Evolutionary conservation across 768 basidiomycete species (phyloP), one percentile per base, ranked within the genome.

Genomic region (Leccinum disarticulatum): DNA sequence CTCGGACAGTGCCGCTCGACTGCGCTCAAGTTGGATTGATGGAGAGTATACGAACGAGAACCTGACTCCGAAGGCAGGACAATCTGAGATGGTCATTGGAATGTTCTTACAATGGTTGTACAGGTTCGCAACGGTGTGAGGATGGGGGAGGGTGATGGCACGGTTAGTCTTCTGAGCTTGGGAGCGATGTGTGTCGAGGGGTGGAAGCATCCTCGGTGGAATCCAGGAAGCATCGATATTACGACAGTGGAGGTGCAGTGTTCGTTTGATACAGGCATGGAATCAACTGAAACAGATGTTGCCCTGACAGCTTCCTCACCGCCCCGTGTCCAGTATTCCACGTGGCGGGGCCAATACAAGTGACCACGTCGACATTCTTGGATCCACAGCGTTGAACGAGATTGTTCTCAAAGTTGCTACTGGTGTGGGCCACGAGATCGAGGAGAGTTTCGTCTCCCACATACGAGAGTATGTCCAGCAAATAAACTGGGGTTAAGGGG

Each of bases 111-210:
- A 28, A 19, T 35, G 17, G 14, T 6, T 17, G 7, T 53, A 4
- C 54, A 87, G 87, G 76, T 92, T 52, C 77, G 81, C 55, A 93
- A 91, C 62, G 95, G 95, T 11, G 92, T 98, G 55, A 91, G 90
- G 64, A 86, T 95, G 74, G 93, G 93, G 43, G 94, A 97, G 77
- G 96, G 95, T 8, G 97, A 98, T 71, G 96, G 97, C 13, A 98
- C 97, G 2, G 94, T 95, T 25, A 86, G 86, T 65, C 75, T 94
- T 46, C 68, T 95, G 35, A 92, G 90, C 64, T 79, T 95, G 55
- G 96, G 95, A 15, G 86, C 91, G n/a, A 97, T 98, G 94, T 98
- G 96, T 67, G 87, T 90, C 11, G 93, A 94, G 69, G 96, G 95
- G 7, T 97, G 95, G 96, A 91, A 90, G 73, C 80, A 87, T 58